These are phyloP conservation scores for Pseudogymnoascus sp. DNA, from an alignment of 2,329 filamentous ascomycete genomes.

Conservation along the genomic window DNA sequence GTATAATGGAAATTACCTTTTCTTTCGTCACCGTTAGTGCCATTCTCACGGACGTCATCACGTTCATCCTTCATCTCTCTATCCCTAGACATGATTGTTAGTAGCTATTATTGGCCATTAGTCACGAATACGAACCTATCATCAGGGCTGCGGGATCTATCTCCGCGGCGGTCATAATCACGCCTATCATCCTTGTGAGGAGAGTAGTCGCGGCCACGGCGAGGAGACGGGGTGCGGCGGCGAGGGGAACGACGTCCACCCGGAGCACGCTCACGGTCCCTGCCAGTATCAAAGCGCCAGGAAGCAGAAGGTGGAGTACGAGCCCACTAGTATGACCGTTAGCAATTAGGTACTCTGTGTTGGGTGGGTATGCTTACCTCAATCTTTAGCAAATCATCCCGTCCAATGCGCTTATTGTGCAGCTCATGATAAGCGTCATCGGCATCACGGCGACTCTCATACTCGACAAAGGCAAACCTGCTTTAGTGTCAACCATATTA, in stretches of 20 bases:
- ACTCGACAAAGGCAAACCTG: slow-evolving; percentile 97
- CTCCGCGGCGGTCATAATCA: slow-evolving; percentile 65
- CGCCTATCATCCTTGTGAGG: slow-evolving; percentile 83
- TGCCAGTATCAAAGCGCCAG: slow-evolving; percentile 94
- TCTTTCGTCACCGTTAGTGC: slow-evolving; percentile 76
- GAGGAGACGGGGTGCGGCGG: slow-evolving; percentile 52
- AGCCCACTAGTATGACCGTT: slow-evolving; percentile 64
- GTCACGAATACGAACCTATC: slow-evolving; percentile 38
- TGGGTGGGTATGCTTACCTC: slow-evolving; percentile 57
- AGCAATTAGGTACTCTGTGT: not conserved
- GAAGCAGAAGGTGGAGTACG: slow-evolving; percentile 95
- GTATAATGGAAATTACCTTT: slow-evolving; percentile 58
- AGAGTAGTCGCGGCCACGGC: slow-evolving; percentile 63
- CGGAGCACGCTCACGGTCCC: slow-evolving; percentile 59
- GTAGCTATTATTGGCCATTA: not conserved
- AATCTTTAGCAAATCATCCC: slow-evolving; percentile 94
- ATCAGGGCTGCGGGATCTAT: slow-evolving; percentile 68
- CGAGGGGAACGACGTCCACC: slow-evolving; percentile 52
- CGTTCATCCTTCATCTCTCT: slow-evolving; percentile 47
- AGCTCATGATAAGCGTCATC: slow-evolving; percentile 99
- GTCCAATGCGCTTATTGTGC: slow-evolving; percentile 97
- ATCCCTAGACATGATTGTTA: slow-evolving; percentile 28
- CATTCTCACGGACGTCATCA: slow-evolving; percentile 65
- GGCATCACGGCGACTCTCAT: slow-evolving; percentile 95
- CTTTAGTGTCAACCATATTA: slow-evolving; percentile 33